Base-by-base conservation (phyloP, 1,284 basidiomycete genomes). In the Mycena sp. region DNA sequence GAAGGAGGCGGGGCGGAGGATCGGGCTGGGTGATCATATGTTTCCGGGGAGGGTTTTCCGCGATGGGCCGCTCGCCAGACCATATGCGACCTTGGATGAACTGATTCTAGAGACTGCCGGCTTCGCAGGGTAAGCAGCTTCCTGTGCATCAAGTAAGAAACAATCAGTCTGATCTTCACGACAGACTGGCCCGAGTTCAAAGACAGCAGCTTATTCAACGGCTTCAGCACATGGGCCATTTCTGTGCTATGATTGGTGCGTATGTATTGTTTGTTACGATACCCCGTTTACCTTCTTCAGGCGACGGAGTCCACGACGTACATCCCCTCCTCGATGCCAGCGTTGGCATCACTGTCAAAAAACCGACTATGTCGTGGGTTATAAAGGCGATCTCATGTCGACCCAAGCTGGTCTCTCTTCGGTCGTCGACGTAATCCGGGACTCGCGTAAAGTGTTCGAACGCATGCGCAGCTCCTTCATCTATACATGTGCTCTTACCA, bases 1-100 rank as follows among this genome's bases (percentile, higher is more conserved):
- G 64, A 99, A 99, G 89, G 96, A 99, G 81, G 99, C 96, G 67
- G 96, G 97, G 71, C 93, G 96, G 81, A 93, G 96, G 84, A 93
- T 99, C 61, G 96, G 96, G 50, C 73, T 85, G 67, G 95, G 95
- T 78, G 94, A 96, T 80, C 94, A 97, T 86, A 96, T 98, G 94
- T 96, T 95, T 85, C 90, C 93, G 67, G 91, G 95, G 71, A 96
- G 96, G 87, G 94, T 96, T 48, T 87, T 97, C 76, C 95, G 95
- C 85, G 92, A 96, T 60, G 94, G 94, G 48, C 93, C 93, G 70
- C 91, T 91, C 67, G 87, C 87, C 66, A 86, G 89, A 74, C 92
- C 91, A 81, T 89, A 93, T 83, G 82, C 83, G 67, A 86, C 85
- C 63, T 86, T 97, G 75, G 94, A 97, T 76, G 93, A 96, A 80